Base-by-base conservation (phyloP, 768 basidiomycete species). In the Boletus pseudopeckii region DNA sequence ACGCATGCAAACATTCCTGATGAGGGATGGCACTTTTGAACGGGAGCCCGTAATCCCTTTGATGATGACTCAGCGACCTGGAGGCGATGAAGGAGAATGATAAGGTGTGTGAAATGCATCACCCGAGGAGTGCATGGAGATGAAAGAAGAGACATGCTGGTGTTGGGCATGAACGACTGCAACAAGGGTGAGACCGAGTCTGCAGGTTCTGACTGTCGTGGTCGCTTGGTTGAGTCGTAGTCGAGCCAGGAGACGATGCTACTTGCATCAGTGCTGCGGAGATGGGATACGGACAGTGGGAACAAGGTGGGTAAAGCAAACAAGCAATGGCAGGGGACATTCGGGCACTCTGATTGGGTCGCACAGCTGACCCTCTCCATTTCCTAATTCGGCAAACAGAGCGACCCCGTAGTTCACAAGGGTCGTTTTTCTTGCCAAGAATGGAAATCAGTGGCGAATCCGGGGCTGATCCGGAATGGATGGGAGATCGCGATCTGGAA, bases 391-490 rank as follows among this genome's bases (percentile, higher is more conserved):
- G 36, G 54, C 3, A 26, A 5, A 7, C 8, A 10, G 10, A 3
- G 41, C 7, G n/a, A 57, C 51, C 56, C 36, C 24, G 10, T 37
- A 40, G 55, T 64, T 64, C 58, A n/a, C 42, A 55, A 13, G 24
- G 52, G 53, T 52, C 24, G 15, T 11, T 9, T 1, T 42, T 36
- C 13, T 8, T 9, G 13, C 55, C 9, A 3, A n/a, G 20, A 52
- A 37, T 18, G 30, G 52, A 24, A 24, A 28, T 5, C 4, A 1
- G 4, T 15, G 9, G 41, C 7, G 57, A 60, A 71, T 71, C 69
- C 67, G 69, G 64, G 46, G 44, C 42, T 58, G 59, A 68, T 69
- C 64, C 68, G 63, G 66, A 48, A 64, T 44, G 38, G 40, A 24
- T 18, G 34, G 33, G 52, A 47, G 46, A 61, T 60, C 53, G 50